Evolutionary conservation across 2,329 filamentous ascomycete species (phyloP).

Genomic region (Lachnellula cervina): DNA sequence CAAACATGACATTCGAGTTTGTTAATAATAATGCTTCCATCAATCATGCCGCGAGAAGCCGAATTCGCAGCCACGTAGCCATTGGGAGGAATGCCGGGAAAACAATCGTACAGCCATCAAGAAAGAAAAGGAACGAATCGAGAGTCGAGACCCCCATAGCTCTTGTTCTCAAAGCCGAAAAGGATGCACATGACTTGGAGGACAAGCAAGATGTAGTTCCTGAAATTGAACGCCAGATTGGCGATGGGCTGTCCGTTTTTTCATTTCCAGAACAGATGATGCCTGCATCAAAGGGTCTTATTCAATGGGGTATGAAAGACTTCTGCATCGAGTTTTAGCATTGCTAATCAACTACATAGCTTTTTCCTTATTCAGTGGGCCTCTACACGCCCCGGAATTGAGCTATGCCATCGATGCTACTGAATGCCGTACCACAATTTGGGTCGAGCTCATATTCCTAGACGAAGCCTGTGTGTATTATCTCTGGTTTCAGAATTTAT

Average conservation of each 20-base stretch:
- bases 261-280: slow-evolving; percentile 8
- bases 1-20: slow-evolving; percentile 13
- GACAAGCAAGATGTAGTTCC: neutral
- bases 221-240: slow-evolving; percentile 10
- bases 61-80: slow-evolving; percentile 16
- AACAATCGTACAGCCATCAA: slow-evolving; percentile 5
- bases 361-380: slow-evolving; percentile 10
- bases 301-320: slow-evolving; percentile 6
- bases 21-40: slow-evolving; percentile 15
- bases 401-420: slow-evolving; percentile 4
- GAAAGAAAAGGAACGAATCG: neutral
- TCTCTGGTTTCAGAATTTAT: neutral
- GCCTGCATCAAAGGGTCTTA: slow-evolving; percentile 5
- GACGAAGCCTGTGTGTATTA: slow-evolving; percentile 31
- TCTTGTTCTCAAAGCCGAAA: neutral
- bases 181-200: neutral
- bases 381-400: slow-evolving; percentile 5
- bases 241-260: slow-evolving; percentile 13
- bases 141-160: neutral
- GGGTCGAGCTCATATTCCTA: slow-evolving; percentile 26
- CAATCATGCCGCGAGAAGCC: slow-evolving; percentile 7
- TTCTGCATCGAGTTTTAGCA: neutral
- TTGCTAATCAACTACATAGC: slow-evolving; percentile 1
- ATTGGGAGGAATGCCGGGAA: slow-evolving; percentile 15
- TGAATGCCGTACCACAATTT: slow-evolving; percentile 11